A percentile compares a stretch with the other conserved stretches of the same genome.
These are phyloP conservation scores for Triangularia verruculosa DNA, from an alignment of 2,329 filamentous ascomycete species.

Conservation along the genomic window DNA sequence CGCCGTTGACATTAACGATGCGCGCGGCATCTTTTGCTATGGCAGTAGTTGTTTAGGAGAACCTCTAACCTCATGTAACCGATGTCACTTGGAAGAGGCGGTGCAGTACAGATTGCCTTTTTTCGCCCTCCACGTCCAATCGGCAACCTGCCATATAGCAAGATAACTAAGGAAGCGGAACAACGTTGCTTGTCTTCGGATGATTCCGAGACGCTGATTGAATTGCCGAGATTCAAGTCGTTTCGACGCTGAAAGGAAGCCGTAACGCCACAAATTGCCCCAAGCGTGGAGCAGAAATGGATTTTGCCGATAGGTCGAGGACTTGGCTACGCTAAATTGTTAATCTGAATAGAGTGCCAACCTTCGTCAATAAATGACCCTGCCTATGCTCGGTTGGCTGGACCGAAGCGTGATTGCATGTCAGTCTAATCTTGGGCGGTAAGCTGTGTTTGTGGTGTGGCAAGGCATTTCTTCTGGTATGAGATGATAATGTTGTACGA, in stretches of 20 bases:
- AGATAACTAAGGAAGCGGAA: background rate
- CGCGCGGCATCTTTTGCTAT: too few species aligned
- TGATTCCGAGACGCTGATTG: background rate
- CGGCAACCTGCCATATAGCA: background rate
- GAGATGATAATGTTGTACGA: background rate
- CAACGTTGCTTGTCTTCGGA: background rate
- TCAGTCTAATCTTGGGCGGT: background rate
- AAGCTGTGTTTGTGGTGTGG: background rate
- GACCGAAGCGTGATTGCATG: background rate
- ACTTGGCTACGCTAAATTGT: background rate
- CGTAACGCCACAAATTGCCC: background rate
- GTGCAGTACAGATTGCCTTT: too few species aligned
- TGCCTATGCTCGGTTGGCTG: background rate
- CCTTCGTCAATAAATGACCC: background rate
- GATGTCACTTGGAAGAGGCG: too few species aligned
- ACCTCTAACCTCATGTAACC: too few species aligned
- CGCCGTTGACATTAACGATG: too few species aligned
- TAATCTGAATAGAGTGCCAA: background rate
- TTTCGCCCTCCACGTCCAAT: background rate
- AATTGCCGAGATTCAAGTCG: background rate
- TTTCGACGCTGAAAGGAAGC: background rate
- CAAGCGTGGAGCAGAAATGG: background rate
- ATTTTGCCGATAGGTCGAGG: background rate
- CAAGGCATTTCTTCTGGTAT: background rate
- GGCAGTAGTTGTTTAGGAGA: too few species aligned